phyloP scores from a whole-genome alignment of 768 basidiomycete species.

The Mycena crocata region DNA sequence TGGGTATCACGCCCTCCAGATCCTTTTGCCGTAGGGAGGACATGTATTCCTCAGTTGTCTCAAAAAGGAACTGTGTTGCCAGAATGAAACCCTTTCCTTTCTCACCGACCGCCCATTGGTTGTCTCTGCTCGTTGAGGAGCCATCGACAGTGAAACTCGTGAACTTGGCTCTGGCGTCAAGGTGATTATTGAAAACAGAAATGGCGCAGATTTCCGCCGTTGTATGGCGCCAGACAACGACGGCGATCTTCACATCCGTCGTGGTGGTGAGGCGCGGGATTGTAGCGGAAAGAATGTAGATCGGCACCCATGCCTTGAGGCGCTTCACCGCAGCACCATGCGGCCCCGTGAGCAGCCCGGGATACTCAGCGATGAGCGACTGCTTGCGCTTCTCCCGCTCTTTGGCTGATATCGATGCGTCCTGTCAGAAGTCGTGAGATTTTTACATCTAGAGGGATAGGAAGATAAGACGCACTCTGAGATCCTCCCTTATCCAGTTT shows the following conservation, averaged over 20 bases:
- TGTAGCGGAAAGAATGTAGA: constrained; percentile 3
- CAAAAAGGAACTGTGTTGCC: constrained; percentile 6
- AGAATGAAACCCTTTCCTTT: constrained; percentile 22
- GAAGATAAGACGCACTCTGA: background rate
- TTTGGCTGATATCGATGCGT: background rate
- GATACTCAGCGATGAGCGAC: background rate
- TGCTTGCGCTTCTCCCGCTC: background rate
- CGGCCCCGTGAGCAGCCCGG: constrained; percentile 3
- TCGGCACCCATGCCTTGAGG: constrained; percentile 1
- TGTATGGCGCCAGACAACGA: background rate
- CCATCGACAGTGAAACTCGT: constrained; percentile 13
- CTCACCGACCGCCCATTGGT: constrained; percentile 11
- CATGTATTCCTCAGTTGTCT: background rate
- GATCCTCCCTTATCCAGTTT: constrained; percentile 8
- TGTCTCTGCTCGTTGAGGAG: constrained; percentile 9
- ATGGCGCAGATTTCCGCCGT: background rate
- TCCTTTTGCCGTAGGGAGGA: background rate
- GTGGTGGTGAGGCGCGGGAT: constrained; percentile 1
- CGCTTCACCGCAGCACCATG: background rate
- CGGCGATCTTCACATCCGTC: background rate
- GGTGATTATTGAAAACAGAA: constrained; percentile 16
- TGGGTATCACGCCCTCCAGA: background rate
- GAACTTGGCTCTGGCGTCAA: background rate
- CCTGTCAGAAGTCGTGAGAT: background rate
- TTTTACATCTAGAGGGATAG: background rate